phyloP scores from a whole-genome alignment of 768 basidiomycete genomes.

The Tricholomella constricta region DNA sequence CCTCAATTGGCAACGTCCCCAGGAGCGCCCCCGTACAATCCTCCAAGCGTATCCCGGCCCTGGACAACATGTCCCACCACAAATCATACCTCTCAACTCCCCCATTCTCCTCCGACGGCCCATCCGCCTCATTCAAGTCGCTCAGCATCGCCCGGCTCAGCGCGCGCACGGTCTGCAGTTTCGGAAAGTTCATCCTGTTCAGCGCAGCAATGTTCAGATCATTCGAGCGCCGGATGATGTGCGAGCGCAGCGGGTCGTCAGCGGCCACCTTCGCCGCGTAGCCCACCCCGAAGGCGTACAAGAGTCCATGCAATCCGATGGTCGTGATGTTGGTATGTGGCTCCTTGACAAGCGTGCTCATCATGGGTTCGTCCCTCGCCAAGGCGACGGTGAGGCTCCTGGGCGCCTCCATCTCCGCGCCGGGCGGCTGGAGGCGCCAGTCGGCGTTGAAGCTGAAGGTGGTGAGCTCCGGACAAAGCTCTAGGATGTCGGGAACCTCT shows the following conservation, averaged over 20 bases:
- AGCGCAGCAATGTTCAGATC: conserved; percentile 66
- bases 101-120: conserved; percentile 40
- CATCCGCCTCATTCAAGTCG: conserved; percentile 59
- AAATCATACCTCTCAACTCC: conserved; percentile 62
- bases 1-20: conserved; percentile 49
- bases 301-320: conserved; percentile 70
- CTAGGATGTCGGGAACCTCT: conserved; percentile 60
- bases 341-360: conserved; percentile 43
- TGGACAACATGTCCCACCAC: conserved; percentile 62
- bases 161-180: conserved; percentile 57
- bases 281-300: conserved; percentile 70
- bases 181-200: conserved; percentile 58
- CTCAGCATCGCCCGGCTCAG: conserved; percentile 55
- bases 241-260: conserved; percentile 44
- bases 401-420: conserved; percentile 15
- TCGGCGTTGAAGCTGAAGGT: conserved; percentile 77
- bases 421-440: conserved; percentile 46
- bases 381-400: conserved; percentile 11
- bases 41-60: conserved; percentile 60
- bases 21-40: conserved; percentile 73
- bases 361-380: conserved; percentile 30
- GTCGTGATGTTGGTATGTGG: conserved; percentile 60
- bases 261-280: conserved; percentile 44
- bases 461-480: conserved; percentile 60
- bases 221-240: conserved; percentile 55